Percentiles rank a stretch among this genome's conserved stretches.
Conservation (phyloP, 805 yeast species). For the Ogataea philodendri region DNA sequence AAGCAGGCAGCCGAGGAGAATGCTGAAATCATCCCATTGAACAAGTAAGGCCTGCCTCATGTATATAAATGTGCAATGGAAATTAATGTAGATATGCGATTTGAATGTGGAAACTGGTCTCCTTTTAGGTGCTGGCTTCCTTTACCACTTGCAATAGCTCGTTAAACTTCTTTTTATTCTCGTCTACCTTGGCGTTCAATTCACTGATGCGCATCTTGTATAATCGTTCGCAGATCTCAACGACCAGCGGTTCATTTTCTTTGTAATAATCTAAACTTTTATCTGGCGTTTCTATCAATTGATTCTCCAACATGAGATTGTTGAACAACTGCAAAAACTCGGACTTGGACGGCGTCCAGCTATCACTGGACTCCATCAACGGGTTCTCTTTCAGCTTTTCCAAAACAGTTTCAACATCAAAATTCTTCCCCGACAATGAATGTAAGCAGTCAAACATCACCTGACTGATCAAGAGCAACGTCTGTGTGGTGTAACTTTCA, state of each 20-base stretch:
- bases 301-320: conserved; percentile 20
- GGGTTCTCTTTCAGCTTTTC: conserved; percentile 26
- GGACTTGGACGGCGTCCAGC: conserved; percentile 15
- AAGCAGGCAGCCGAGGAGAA: conserved; percentile 71
- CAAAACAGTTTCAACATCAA: conserved; percentile 16
- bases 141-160: conserved; percentile 1
- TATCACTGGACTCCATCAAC: conserved; percentile 19
- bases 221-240: conserved; percentile 23
- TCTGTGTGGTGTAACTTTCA: conserved; percentile 28
- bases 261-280: conserved; percentile 13
- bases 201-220: conserved; percentile 25
- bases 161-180: conserved; percentile 18
- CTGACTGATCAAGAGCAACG: conserved; percentile 33
- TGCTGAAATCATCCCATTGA: conserved; percentile 35
- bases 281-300: conserved; percentile 10
- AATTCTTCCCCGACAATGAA: conserved; percentile 15
- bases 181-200: conserved; percentile 18
- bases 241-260: conserved; percentile 21
- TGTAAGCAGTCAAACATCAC: conserved; percentile 23
- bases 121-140: too few species aligned
- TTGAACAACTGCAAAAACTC: conserved; percentile 22
- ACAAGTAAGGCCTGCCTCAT: background rate
- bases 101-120: too few species aligned
- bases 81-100: conserved; percentile 1
- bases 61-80: conserved; percentile 1